Evolutionary conservation across 768 basidiomycete species (phyloP).

Genomic region (Tubosaeta brunneosetosa): DNA sequence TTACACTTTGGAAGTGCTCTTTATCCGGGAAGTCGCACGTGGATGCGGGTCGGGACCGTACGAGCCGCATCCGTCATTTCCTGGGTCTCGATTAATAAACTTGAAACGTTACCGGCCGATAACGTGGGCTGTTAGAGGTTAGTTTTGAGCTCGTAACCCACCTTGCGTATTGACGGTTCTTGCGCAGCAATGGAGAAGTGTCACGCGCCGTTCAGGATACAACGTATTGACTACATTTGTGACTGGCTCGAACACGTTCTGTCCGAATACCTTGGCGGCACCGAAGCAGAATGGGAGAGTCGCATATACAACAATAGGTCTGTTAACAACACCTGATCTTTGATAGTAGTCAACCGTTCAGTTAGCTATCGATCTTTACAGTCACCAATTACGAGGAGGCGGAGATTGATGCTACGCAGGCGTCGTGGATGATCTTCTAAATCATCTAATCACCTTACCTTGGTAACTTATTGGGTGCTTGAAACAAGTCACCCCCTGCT

Average conservation of each 20-base stretch:
- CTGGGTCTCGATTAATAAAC: constrained; percentile 33
- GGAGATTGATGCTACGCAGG: neutral
- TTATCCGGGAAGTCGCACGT: constrained; percentile 29
- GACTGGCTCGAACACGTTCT: constrained; percentile 38
- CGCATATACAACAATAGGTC: constrained; percentile 29
- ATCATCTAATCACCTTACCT: neutral
- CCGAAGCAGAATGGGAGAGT: constrained; percentile 25
- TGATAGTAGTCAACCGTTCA: neutral
- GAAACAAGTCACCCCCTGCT: constrained; percentile 1
- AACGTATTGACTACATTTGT: constrained; percentile 31
- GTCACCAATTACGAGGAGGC: constrained; percentile 5
- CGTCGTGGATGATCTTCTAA: neutral
- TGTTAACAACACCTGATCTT: neutral
- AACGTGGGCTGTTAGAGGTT: constrained; percentile 40
- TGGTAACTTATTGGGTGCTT: neutral
- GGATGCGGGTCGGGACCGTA: constrained; percentile 30
- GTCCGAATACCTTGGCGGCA: constrained; percentile 23
- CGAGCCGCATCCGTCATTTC: constrained; percentile 22
- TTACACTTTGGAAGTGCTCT: constrained; percentile 25
- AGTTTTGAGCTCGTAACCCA: constrained; percentile 1
- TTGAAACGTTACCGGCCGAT: constrained; percentile 36
- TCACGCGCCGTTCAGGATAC: constrained; percentile 40
- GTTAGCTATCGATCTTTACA: neutral
- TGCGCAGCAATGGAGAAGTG: constrained; percentile 44
- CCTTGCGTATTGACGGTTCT: neutral